Conservation (phyloP, 768 basidiomycete species). For the Tylopilus sp. region DNA sequence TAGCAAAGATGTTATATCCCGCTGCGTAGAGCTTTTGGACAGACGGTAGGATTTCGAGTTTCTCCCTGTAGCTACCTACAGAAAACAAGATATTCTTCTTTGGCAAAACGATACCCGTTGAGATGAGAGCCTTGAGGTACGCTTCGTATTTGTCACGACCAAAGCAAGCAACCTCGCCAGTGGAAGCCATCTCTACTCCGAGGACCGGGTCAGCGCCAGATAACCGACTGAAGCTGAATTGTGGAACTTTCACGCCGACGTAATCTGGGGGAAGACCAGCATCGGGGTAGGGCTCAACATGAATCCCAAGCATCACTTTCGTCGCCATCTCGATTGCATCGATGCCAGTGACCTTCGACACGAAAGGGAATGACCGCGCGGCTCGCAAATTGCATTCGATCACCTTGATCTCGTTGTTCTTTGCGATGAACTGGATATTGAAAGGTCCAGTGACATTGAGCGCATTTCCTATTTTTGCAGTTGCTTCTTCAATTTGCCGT, state of each 20-base stretch:
- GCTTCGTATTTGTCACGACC: slow-evolving; percentile 98
- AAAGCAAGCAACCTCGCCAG: slow-evolving; percentile 98
- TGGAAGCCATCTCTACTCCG: slow-evolving; percentile 99
- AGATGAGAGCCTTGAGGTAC: slow-evolving; percentile 94
- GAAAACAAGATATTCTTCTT: slow-evolving; percentile 98
- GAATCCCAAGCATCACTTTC: slow-evolving; percentile 93
- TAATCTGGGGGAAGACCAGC: slow-evolving; percentile 85
- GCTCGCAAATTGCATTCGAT: slow-evolving; percentile 99
- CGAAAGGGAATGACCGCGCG: slow-evolving; percentile 97
- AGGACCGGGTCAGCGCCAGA: slow-evolving; percentile 97
- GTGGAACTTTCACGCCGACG: slow-evolving; percentile 99
- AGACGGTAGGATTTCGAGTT: slow-evolving; percentile 91
- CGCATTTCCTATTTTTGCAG: slow-evolving; percentile 95
- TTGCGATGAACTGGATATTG: slow-evolving; percentile 99
- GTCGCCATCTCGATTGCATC: slow-evolving; percentile 99
- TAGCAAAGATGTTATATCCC: slow-evolving; percentile 96
- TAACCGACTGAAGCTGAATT: slow-evolving; percentile 96
- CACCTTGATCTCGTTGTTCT: slow-evolving; percentile 99
- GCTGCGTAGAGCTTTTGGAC: slow-evolving; percentile 92
- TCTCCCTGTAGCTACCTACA: slow-evolving; percentile 95
- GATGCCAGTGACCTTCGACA: slow-evolving; percentile 95
- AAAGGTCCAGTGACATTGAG: slow-evolving; percentile 97
- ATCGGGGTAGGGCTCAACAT: slow-evolving; percentile 89
- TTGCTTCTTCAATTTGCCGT: slow-evolving; percentile 93
- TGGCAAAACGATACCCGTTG: slow-evolving; percentile 90